Base-by-base conservation (phyloP, 208 protist genomes). In the Leishmania lainsoni region DNA sequence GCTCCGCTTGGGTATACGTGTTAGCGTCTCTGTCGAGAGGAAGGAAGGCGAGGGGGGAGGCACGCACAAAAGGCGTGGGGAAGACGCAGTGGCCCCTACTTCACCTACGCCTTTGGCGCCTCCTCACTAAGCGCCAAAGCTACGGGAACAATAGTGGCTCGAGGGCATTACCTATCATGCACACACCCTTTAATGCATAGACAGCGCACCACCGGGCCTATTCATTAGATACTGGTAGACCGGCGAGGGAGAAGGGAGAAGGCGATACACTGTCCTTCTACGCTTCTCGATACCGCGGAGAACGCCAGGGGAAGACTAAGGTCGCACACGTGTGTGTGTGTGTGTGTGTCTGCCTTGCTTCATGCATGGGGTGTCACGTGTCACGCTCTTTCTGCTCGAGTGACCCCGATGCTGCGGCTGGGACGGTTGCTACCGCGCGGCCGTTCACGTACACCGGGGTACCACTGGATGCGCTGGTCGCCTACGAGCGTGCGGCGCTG, bases 401-500 rank as follows among this genome's bases (percentile, higher is more conserved):
- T 10, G 54, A 77, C 29, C 58, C 68, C 51, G 32, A 75, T 69
- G 75, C 82, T 20, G 52, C 76, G 0, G 76, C 59, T 32, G 82
- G 70, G 3, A 82, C 63, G 17, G 77, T 72, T n/a, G 39, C 22
- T 2, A n/a, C 78, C 12, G 56, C 76, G 14, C 70, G 45, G 78
- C 63, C 81, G 51, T 45, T 26, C 3, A 84, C 85, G 8, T 93
- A 91, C 49, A 76, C 83, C 49, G 87, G 87, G 29, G 84, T 87
- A 12, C 86, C 90, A 0, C 59, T 91, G 0, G 81, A 79, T 70
- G 77, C 83, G 9, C 68, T 93, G 22, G 81, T 88, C 17, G 83
- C 86, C 42, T 93, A 87, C 45, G 90, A 93, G 77, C 83, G 86
- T n/a, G 80, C 75, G 29, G 78, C 75, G 26, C 83, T 90, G 8